Base-by-base conservation (phyloP, 1,284 basidiomycete genomes). In the Cyathus pygmaeus region DNA sequence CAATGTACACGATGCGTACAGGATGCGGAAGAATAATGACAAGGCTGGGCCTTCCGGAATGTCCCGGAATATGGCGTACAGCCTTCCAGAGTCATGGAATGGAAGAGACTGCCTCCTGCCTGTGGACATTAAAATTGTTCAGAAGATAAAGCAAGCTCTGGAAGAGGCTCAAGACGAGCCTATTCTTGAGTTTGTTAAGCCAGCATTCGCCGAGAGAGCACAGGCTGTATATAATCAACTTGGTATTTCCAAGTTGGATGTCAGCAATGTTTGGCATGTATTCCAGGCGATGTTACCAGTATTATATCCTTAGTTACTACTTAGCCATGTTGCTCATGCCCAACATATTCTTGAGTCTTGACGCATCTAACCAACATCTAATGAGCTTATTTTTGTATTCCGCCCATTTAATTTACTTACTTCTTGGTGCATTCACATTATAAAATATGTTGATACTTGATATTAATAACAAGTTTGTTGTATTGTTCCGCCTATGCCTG, bases 1-100 rank as follows among this genome's bases (percentile, higher is more conserved):
- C 27, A 59, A 59, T 9, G 58, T 62, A 13, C 55, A 64, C 3
- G 77, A 76, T 57, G 49, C 1, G n/a, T 36, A 17, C 24, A 29
- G 13, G 56, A 69, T 64, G 49, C 66, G 67, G 1, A 70, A 69
- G 27, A 66, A 77, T 53, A 68, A 62, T 0, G 53, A 66, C 0
- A 77, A 78, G 57, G 50, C 64, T 13, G 73, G 75, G 1, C 73
- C 73, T 2, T 77, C 71, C 1, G 75, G 71, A 1, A 67, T 66
- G 65, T 75, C 73, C 24, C 65, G 70, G 2, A 71, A 74, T 56
- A 59, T 65, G 1, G 74, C 72, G 0, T 76, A 68, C 52, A 51
- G 27, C 5, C 21, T 69, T 24, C 66, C 56, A 3, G 41, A 69
- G 4, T 56, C 29, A 1, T 74, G 71, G 69, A 67, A 70, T 4